Base-by-base conservation (phyloP, 2,329 filamentous ascomycete genomes). In the Pezicula rhizophila region DNA sequence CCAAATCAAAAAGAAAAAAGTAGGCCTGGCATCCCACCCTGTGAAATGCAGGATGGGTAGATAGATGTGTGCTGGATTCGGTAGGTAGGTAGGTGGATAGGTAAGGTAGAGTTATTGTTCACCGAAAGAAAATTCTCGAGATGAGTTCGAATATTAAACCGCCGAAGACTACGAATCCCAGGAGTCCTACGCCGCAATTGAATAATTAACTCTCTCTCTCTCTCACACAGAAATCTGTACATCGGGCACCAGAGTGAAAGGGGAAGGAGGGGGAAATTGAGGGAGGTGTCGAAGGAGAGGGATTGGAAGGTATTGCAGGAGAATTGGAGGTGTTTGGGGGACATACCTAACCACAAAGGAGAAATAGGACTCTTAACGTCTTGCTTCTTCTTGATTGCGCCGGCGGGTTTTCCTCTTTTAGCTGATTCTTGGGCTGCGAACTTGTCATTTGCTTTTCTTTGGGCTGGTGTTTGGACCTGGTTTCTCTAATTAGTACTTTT, bases 401-500 rank as follows among this genome's bases (percentile, higher is more conserved):
- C 71, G 50, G 81, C 76, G n/a, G 82, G 77, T 72, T 88, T 89
- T 70, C 88, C 88, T 68, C 86, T 85, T 65, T 84, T 86, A 52
- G 75, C 72, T 65, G 86, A 82, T 66, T 92, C 83, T 47, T 79
- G 76, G 66, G 85, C 84, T 58, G 78, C 83, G 70, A 89, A 95
- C 70, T 86, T 85, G 64, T 80, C 80, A 73, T 93, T 93, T 55
- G 85, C 83, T 64, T 82, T 82, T 67, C 88, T 84, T 75, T 93
- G 89, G 69, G 89, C 80, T 59, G 85, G 87, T 58, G 88, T 93
- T 84, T 92, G 87, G 60, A 83, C 86, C 87, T 90, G 62, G 11
- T 25, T 39, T 23, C 4, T 4, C 23, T 5, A 4, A 5, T 23
- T 23, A 23, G 6, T 23, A 4, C 23, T 23, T 23, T 23, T 23